Conservation (phyloP, 2,329 filamentous ascomycete genomes). For the Xylariaceae sp. region DNA sequence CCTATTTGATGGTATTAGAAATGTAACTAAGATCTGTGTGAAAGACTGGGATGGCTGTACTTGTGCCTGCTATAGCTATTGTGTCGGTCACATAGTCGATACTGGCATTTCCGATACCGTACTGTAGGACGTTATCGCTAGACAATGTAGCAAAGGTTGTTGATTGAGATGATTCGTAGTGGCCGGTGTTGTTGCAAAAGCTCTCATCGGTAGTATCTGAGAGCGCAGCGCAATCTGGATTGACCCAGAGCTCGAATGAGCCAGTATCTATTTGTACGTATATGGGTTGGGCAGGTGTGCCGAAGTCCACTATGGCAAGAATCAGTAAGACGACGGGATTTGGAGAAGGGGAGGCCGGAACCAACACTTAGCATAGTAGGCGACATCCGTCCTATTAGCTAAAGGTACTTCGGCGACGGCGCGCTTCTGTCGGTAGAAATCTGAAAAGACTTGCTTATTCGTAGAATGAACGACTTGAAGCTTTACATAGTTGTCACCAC, state of each 20-base stretch:
- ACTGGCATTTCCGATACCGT: slow-evolving; percentile 50
- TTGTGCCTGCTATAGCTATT: slow-evolving; percentile 40
- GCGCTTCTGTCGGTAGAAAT: slow-evolving; percentile 35
- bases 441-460: slow-evolving; percentile 36
- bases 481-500: slow-evolving; percentile 38
- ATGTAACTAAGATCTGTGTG: neutral
- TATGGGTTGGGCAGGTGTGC: slow-evolving; percentile 50
- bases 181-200: slow-evolving; percentile 45
- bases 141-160: slow-evolving; percentile 34
- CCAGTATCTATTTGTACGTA: slow-evolving; percentile 57
- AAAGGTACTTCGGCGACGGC: slow-evolving; percentile 39
- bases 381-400: slow-evolving; percentile 49
- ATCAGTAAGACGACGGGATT: slow-evolving; percentile 14
- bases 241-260: slow-evolving; percentile 60
- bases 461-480: slow-evolving; percentile 42
- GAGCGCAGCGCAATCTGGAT: slow-evolving; percentile 53
- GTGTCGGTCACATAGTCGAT: slow-evolving; percentile 48
- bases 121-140: slow-evolving; percentile 40
- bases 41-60: slow-evolving; percentile 17
- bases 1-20: slow-evolving; percentile 18
- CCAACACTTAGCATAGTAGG: slow-evolving; percentile 49
- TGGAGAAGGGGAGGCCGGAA: neutral
- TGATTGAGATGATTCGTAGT: slow-evolving; percentile 41
- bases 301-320: slow-evolving; percentile 42
- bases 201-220: slow-evolving; percentile 33